Conservation (phyloP, 2,329 filamentous ascomycete species). For the Karstenula rhodostoma region DNA sequence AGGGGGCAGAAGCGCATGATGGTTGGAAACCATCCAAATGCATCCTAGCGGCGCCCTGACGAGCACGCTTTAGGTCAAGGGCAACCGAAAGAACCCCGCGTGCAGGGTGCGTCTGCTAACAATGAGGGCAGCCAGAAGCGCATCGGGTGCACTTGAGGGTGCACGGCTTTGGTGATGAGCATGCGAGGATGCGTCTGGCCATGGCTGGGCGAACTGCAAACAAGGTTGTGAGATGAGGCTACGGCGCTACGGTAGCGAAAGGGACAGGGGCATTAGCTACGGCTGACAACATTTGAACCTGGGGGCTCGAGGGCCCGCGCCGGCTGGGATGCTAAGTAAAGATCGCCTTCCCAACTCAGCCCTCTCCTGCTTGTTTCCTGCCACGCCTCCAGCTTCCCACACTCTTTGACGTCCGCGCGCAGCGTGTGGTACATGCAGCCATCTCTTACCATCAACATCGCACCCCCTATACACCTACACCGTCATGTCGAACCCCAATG, state of each 20-base stretch:
- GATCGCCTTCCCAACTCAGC: conserved; percentile 12
- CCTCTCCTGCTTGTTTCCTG: conserved; percentile 10
- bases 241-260: conserved; percentile 8
- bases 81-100: background rate
- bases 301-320: background rate
- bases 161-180: background rate
- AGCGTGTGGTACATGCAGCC: conserved; percentile 6
- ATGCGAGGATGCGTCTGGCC: background rate
- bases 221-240: conserved; percentile 1
- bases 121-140: background rate
- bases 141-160: background rate
- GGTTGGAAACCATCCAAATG: conserved; percentile 5
- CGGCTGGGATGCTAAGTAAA: conserved; percentile 10
- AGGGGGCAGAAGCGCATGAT: background rate
- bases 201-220: background rate
- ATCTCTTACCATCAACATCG: conserved; percentile 4
- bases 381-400: conserved; percentile 6
- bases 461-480: conserved; percentile 7
- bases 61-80: background rate
- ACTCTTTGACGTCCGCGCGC: conserved; percentile 9
- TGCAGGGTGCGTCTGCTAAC: background rate
- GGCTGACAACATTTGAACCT: conserved; percentile 8
- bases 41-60: background rate
- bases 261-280: conserved; percentile 5
- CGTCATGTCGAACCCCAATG: conserved; percentile 18